Evolutionary conservation across 1,139 yeast species (phyloP).

Genomic region (Scheffersomyces lignicola): DNA sequence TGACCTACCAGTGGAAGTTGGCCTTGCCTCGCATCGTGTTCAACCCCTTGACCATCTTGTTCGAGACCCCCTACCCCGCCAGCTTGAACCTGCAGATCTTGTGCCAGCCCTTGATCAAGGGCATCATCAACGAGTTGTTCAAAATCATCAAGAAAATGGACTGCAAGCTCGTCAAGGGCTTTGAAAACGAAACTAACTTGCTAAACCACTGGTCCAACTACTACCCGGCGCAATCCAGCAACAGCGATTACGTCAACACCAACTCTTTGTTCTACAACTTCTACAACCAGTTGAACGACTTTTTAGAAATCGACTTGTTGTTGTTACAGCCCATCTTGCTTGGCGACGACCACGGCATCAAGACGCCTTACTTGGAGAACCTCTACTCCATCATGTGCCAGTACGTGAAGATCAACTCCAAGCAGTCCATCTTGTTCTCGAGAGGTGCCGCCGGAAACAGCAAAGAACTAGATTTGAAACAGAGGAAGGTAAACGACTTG

Average conservation of each 20-base stretch:
- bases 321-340: slow-evolving; percentile 81
- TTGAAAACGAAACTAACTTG: slow-evolving; percentile 61
- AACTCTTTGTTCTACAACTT: slow-evolving; percentile 63
- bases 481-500: slow-evolving; percentile 19
- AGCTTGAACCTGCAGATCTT: slow-evolving; percentile 63
- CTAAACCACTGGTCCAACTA: slow-evolving; percentile 52
- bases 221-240: slow-evolving; percentile 30
- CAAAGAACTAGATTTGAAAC: slow-evolving; percentile 17
- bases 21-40: slow-evolving; percentile 78
- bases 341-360: slow-evolving; percentile 81
- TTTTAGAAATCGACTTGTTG: slow-evolving; percentile 66
- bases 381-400: slow-evolving; percentile 80
- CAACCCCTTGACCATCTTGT: slow-evolving; percentile 70
- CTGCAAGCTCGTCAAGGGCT: slow-evolving; percentile 65
- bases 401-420: slow-evolving; percentile 49
- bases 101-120: slow-evolving; percentile 82
- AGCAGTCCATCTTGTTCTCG: slow-evolving; percentile 34
- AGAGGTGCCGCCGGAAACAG: slow-evolving; percentile 17
- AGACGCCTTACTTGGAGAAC: slow-evolving; percentile 88
- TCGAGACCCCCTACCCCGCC: slow-evolving; percentile 68
- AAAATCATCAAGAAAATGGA: slow-evolving; percentile 79
- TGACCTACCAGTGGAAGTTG: slow-evolving; percentile 80
- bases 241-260: slow-evolving; percentile 39
- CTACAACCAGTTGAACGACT: slow-evolving; percentile 44
- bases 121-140: slow-evolving; percentile 71